Evolutionary conservation across 495 filamentous ascomycete genomes (phyloP).

Genomic region (Trichoderma asperelloides): DNA sequence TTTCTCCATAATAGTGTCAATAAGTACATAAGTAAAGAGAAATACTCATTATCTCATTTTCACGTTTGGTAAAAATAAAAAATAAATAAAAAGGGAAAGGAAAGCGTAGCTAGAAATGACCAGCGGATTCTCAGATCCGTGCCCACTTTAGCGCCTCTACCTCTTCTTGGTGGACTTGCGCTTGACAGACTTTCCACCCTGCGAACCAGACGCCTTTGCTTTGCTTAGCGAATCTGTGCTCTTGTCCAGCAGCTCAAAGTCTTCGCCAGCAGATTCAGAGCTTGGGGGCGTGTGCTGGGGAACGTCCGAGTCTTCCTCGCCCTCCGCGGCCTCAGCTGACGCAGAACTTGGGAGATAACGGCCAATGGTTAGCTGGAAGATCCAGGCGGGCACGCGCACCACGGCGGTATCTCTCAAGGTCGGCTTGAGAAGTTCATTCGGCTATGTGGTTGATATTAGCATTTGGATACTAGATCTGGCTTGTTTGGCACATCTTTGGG

Average conservation of each 20-base stretch:
- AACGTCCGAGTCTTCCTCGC: constrained; percentile 22
- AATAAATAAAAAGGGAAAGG: too few relatives aligned
- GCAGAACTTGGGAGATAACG: constrained; percentile 34
- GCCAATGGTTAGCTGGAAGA: constrained; percentile 49
- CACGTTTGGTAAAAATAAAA: neutral
- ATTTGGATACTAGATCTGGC: neutral
- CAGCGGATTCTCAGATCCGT: neutral
- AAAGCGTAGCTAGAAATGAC: too few relatives aligned
- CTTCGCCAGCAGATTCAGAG: constrained; percentile 39
- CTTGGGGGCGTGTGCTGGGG: constrained; percentile 32
- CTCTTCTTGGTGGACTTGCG: constrained; percentile 40
- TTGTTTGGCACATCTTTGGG: neutral
- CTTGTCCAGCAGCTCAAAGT: constrained; percentile 49
- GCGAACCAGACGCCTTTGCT: constrained; percentile 29
- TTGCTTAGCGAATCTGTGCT: constrained; percentile 35
- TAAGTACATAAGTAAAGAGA: neutral
- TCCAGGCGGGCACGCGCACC: constrained; percentile 57
- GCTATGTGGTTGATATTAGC: constrained; percentile 23
- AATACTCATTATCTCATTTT: neutral
- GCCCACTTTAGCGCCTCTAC: constrained; percentile 15
- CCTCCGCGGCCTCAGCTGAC: constrained; percentile 28
- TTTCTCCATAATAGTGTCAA: neutral
- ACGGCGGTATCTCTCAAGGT: constrained; percentile 62
- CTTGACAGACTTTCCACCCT: constrained; percentile 27
- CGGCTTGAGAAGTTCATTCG: constrained; percentile 56